phyloP scores from a whole-genome alignment of 176 grass and related monocot species.

The Oryza glumipatula region DNA sequence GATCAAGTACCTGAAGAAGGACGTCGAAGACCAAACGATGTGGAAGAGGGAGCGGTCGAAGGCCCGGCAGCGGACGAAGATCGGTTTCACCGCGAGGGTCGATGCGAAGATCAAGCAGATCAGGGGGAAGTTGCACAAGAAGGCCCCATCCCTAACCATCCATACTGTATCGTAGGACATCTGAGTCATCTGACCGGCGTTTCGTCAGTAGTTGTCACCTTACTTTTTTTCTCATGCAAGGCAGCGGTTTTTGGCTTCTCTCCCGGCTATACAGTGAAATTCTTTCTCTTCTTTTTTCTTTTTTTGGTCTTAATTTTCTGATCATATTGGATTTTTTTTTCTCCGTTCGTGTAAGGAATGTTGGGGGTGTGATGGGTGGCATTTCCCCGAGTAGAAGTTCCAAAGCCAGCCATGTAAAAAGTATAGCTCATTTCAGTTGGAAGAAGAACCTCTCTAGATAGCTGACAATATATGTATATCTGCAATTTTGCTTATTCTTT shows the following conservation, averaged over 20 bases:
- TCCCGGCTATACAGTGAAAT: constrained; percentile 41
- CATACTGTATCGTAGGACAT: constrained; percentile 61
- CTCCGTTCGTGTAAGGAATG: constrained; percentile 50
- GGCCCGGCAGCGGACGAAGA: constrained; percentile 89
- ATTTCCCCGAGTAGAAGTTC: constrained; percentile 60
- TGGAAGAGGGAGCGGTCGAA: constrained; percentile 93
- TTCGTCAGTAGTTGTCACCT: constrained; percentile 42
- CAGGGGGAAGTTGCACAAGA: constrained; percentile 80
- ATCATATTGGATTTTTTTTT: constrained; percentile 31
- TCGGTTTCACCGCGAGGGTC: constrained; percentile 87
- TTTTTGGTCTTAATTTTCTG: constrained; percentile 38
- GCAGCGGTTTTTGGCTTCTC: constrained; percentile 51
- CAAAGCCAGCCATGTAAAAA: constrained; percentile 67
- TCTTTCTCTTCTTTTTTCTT: constrained; percentile 41
- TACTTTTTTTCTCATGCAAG: constrained; percentile 47
- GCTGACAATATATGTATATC: constrained; percentile 81
- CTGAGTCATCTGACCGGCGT: constrained; percentile 34
- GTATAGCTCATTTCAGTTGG: constrained; percentile 59
- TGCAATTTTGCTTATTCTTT: constrained; percentile 53
- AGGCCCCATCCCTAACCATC: constrained; percentile 57
- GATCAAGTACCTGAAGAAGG: constrained; percentile 85
- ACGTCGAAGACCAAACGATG: constrained; percentile 82
- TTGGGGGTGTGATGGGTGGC: constrained; percentile 53
- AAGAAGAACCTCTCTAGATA: constrained; percentile 48
- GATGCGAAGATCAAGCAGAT: constrained; percentile 93